Evolutionary conservation across 208 protist species (phyloP), one percentile per base, ranked within the genome.

Genomic region (Strigomonas culicis): DNA sequence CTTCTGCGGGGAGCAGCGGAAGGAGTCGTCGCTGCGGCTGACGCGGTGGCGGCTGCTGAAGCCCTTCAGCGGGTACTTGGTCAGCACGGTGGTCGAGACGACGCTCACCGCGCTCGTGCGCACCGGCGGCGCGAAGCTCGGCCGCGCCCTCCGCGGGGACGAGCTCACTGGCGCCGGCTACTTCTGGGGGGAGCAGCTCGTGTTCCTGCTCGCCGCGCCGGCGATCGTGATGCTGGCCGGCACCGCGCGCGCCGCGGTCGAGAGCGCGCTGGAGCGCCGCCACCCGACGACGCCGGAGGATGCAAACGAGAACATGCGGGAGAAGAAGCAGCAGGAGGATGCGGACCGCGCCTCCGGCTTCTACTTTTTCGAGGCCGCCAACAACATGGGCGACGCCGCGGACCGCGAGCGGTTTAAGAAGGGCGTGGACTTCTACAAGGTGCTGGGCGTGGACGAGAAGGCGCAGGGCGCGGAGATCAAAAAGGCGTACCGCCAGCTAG

Each of bases 31-130:
- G n/a, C n/a, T n/a, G n/a, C n/a, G n/a, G n/a, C 76, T 76, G 1
- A 86, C 79, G n/a, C 73, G 58, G 7, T 89, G 83, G 80, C 80
- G 81, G 1, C 15, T 90, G 36, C 50, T 84, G 61, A 91, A 92
- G 62, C 75, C 72, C 19, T 82, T 77, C 55, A 8, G 77, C 8
- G 62, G 50, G 27, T 72, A 51, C 56, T 36, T 66, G 7, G 59
- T 67, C 2, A 52, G 59, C 22, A 34, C 44, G 1, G 46, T 50
- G n/a, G 57, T 77, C 34, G 66, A 86, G 59, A 61, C 56, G 4
- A 30, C 31, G 1, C 62, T 89, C 13, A 46, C 72, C 21, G 74
- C 68, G 31, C 49, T 50, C 13, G 68, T 66, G 0, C 84, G 88
- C 22, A 43, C 67, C 1, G n/a, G 47, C 0, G 85, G 82, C 7